These are phyloP conservation scores for Fraxinus quadrangulata DNA, from an alignment of 257 asterid genomes.

Conservation along the genomic window DNA sequence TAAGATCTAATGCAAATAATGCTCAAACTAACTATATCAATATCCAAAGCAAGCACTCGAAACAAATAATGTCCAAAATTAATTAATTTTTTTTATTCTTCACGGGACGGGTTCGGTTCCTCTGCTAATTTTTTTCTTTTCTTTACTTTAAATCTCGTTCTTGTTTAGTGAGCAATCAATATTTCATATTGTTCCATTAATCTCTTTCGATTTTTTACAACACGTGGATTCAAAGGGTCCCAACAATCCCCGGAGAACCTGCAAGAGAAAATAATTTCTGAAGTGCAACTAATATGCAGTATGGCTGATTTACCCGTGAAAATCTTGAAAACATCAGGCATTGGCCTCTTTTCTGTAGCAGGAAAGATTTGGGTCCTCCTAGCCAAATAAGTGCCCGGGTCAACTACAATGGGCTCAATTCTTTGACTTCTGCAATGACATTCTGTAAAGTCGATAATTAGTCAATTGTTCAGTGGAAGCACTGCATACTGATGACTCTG, in stretches of 20 bases:
- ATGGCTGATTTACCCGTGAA: constrained; percentile 64
- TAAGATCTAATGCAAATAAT: too few species aligned
- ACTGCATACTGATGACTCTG: constrained; percentile 7
- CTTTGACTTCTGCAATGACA: constrained; percentile 70
- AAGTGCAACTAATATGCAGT: constrained; percentile 12
- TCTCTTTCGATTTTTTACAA: too few species aligned
- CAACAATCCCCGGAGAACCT: constrained; percentile 97
- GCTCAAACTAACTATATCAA: too few species aligned
- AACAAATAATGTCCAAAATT: too few species aligned
- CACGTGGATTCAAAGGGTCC: too few species aligned
- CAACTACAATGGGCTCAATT: constrained; percentile 82
- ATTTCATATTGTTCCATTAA: too few species aligned
- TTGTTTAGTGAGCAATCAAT: too few species aligned
- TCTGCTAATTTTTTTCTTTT: too few species aligned
- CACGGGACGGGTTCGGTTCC: too few species aligned
- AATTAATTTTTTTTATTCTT: too few species aligned
- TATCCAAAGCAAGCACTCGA: too few species aligned
- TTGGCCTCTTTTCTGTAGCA: constrained; percentile 88
- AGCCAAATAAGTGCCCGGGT: constrained; percentile 87
- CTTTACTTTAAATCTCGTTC: too few species aligned
- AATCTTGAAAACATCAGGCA: constrained; percentile 85
- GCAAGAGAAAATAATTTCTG: constrained; percentile 25
- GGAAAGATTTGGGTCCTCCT: constrained; percentile 83
- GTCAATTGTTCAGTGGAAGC: constrained; percentile 9
- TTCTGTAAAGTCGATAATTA: constrained; percentile 37